Conservation (phyloP, 768 basidiomycete species). For the Lanmaoa rubissima region DNA sequence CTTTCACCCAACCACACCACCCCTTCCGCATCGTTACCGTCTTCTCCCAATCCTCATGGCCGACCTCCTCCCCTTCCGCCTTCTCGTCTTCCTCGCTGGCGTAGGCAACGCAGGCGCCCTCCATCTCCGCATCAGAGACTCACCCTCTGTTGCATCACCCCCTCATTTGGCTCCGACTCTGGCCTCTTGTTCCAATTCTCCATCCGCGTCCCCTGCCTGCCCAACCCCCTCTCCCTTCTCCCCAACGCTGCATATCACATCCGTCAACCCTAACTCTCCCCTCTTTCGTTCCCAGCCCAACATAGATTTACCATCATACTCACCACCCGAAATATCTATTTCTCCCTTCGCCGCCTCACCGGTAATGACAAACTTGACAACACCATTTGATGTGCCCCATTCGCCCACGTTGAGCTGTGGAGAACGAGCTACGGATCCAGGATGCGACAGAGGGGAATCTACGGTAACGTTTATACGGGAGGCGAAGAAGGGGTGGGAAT, state of each 20-base stretch:
- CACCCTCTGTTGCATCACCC: constrained; percentile 1
- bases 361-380: constrained; percentile 68
- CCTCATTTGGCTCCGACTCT: constrained; percentile 13
- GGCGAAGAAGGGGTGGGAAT: constrained; percentile 4
- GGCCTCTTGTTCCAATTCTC: constrained; percentile 19
- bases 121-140: constrained; percentile 1
- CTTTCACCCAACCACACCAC: constrained; percentile 28
- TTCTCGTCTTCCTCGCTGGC: constrained; percentile 38
- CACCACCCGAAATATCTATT: constrained; percentile 24
- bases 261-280: neutral
- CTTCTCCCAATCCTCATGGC: constrained; percentile 41
- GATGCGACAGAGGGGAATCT: constrained; percentile 4
- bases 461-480: neutral
- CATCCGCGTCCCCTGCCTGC: constrained; percentile 7
- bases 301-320: constrained; percentile 16
- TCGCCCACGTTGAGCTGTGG: constrained; percentile 70
- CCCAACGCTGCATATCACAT: neutral
- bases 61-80: constrained; percentile 41
- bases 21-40: constrained; percentile 29
- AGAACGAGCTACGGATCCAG: too few species aligned
- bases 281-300: neutral
- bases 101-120: constrained; percentile 11
- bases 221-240: neutral
- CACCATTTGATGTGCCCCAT: too few species aligned
- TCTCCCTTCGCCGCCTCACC: constrained; percentile 38